Conservation (phyloP, 2,329 filamentous ascomycete species). For the Botryotinia globosa region DNA sequence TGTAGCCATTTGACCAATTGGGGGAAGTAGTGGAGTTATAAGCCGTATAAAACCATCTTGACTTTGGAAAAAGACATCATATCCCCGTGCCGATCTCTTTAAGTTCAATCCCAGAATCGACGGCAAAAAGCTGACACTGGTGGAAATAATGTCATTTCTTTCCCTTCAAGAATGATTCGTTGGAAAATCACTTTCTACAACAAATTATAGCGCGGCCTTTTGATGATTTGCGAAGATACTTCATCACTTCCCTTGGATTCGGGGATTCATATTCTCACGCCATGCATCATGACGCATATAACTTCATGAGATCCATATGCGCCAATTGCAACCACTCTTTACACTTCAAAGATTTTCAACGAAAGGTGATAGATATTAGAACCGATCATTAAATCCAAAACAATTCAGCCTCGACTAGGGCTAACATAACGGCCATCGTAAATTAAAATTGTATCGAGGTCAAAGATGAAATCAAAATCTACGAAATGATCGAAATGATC, state of each 20-base stretch:
- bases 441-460: neutral
- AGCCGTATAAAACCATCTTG: constrained; percentile 24
- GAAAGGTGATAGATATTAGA: neutral
- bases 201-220: neutral
- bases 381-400: neutral
- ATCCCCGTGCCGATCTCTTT: constrained; percentile 23
- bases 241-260: constrained; percentile 32
- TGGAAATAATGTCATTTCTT: neutral
- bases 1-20: neutral
- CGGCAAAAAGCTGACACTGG: constrained; percentile 32
- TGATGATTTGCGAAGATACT: constrained; percentile 20
- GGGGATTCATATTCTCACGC: too few species aligned
- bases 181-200: neutral
- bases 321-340: too few species aligned
- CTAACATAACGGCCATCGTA: neutral
- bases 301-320: too few species aligned
- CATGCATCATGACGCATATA: too few species aligned
- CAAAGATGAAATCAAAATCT: neutral
- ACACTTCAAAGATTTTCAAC: too few species aligned
- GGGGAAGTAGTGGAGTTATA: constrained; percentile 22
- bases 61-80: constrained; percentile 38
- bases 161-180: neutral
- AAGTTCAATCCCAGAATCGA: constrained; percentile 3
- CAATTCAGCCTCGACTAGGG: neutral
- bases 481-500: neutral